These are phyloP conservation scores for Mycena floridula DNA, from an alignment of 768 basidiomycete genomes.

Conservation along the genomic window DNA sequence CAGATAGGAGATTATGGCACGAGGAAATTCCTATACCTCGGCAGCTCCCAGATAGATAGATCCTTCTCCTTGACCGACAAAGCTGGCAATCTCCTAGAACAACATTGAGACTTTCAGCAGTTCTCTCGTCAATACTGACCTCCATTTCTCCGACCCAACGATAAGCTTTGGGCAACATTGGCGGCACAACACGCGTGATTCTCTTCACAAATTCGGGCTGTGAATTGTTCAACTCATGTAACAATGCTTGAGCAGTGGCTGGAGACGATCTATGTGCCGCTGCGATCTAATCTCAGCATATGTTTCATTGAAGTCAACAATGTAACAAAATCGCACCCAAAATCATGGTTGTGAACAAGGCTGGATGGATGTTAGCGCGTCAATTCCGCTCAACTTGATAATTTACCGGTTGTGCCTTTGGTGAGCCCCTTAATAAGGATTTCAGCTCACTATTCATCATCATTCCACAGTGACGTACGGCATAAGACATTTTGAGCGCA, in stretches of 20 bases:
- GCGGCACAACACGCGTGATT: constrained; percentile 31
- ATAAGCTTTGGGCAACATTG: constrained; percentile 58
- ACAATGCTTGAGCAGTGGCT: constrained; percentile 51
- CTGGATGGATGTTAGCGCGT: not conserved
- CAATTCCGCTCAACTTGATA: not conserved
- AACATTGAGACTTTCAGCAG: too few species aligned
- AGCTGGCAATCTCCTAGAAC: constrained; percentile 56
- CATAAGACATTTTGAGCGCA: constrained; percentile 61
- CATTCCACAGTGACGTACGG: constrained; percentile 29
- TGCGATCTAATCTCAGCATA: constrained; percentile 11
- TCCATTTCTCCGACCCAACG: constrained; percentile 60
- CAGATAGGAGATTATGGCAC: too few species aligned
- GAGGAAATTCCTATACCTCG: constrained; percentile 34
- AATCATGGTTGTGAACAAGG: constrained; percentile 47
- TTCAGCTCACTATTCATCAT: not conserved
- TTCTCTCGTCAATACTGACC: too few species aligned
- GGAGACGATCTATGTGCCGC: constrained; percentile 54
- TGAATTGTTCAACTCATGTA: constrained; percentile 41
- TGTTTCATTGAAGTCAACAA: not conserved
- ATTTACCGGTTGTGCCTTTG: constrained; percentile 43
- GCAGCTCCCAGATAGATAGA: constrained; percentile 44
- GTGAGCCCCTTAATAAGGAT: constrained; percentile 37
- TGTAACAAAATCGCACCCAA: constrained; percentile 30
- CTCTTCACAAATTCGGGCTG: constrained; percentile 38
- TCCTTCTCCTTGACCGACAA: constrained; percentile 40